Evolutionary conservation across 2,329 filamentous ascomycete species (phyloP), one percentile per base, ranked within the genome.

Genomic region (Trichoderma atroviride): DNA sequence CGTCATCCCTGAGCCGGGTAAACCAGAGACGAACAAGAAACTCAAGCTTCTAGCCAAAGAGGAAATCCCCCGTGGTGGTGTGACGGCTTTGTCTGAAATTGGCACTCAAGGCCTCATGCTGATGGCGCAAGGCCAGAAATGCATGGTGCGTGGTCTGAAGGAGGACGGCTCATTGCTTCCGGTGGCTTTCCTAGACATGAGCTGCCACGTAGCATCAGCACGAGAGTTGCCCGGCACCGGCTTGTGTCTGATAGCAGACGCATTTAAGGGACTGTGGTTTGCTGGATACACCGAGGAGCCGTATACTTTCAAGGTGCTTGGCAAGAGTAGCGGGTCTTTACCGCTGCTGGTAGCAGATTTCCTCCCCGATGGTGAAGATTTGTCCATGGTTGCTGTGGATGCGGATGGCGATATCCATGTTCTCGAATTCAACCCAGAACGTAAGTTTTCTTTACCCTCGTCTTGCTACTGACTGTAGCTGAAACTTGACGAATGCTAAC

Each of bases 171-270:
- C 92, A 1, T 86, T 98, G 64, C 84, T 98, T 0, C 96, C 96
- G 0, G 95, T 99, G 4, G 96, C 96, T 0, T 99, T 99, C 77
- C 92, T 99, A 85, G 96, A 99, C 76, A 96, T 97, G 89, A 96
- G 93, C 81, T 96, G 92, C 79, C 96, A 97, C 75, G 93, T 97
- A 14, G 92, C 90, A 2, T 89, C 91, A n/a, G 87, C 93, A 66
- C 96, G 94, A 76, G 92, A 93, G 75, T 85, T 99, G 22, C 89
- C 89, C 4, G 89, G 91, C 1, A 96, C 93, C 0, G 94, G 95
- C 0, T 85, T 99, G 77, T 94, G 92, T 75, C 85, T 97, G 13
- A 89, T 97, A 81, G 92, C 92, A 0, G 96, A 99, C 81, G 92
- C 92, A 0, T 89, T 96, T 77, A 97, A 97, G 81, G 96, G 96